phyloP scores from a whole-genome alignment of 129 eudicot species.

The Lonicera japonica region DNA sequence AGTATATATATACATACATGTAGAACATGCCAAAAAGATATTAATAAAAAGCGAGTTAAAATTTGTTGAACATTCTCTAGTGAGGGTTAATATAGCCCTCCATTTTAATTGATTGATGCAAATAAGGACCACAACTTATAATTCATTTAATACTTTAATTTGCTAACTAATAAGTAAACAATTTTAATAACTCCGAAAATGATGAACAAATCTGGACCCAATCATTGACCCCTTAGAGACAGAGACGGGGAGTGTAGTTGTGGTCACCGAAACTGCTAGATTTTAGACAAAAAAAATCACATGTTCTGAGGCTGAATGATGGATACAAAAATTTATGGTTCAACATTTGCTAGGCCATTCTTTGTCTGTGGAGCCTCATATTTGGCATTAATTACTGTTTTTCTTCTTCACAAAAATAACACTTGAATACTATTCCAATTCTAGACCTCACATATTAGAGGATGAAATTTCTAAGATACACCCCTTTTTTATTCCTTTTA shows the following conservation, averaged over 20 bases:
- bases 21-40: no score
- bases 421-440: neutral
- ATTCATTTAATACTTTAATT: no score
- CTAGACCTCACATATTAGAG: slow-evolving; percentile 10
- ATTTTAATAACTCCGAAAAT: no score
- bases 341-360: slow-evolving; percentile 1
- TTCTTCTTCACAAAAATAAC: neutral
- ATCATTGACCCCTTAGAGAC: neutral
- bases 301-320: slow-evolving; percentile 22
- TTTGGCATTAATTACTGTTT: no score
- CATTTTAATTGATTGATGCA: no score
- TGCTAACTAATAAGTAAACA: no score
- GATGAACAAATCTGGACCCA: no score
- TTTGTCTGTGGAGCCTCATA: slow-evolving; percentile 10
- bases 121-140: no score
- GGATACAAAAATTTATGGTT: slow-evolving; percentile 3
- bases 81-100: no score
- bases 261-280: slow-evolving; percentile 16
- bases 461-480: slow-evolving; percentile 5
- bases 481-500: neutral
- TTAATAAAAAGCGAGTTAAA: no score
- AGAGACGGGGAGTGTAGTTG: slow-evolving; percentile 1
- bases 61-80: no score
- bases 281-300: slow-evolving; percentile 21
- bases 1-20: no score